Conservation (phyloP, 192 early-diverging fungal species). For the Funneliformis geosporum region DNA sequence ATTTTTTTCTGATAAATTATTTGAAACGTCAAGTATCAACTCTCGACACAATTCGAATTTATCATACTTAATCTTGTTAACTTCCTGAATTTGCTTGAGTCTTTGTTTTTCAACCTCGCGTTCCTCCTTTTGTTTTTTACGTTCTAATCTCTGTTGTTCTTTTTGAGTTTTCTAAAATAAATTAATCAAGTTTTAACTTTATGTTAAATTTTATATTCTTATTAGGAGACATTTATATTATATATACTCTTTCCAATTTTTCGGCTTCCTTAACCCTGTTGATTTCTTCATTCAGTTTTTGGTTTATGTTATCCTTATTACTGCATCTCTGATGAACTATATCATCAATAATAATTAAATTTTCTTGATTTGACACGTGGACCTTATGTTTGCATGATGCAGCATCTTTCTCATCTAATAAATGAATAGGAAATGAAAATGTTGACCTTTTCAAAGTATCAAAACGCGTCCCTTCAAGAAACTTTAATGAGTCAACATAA, state of each 20-base stretch:
- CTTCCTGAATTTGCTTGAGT: conserved; percentile 31
- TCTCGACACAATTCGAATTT: conserved; percentile 37
- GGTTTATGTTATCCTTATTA: background rate
- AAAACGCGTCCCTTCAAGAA: background rate
- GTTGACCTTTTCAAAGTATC: background rate
- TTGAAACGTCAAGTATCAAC: conserved; percentile 41
- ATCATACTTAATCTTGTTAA: conserved; percentile 36
- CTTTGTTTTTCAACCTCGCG: conserved; percentile 35
- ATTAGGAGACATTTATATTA: no score
- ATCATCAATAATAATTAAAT: background rate
- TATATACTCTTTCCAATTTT: conserved; percentile 13
- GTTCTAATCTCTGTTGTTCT: conserved; percentile 18
- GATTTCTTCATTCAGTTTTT: background rate
- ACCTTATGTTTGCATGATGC: background rate
- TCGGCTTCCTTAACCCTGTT: background rate
- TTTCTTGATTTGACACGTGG: background rate
- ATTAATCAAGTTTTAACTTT: background rate
- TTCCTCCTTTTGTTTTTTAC: conserved; percentile 28
- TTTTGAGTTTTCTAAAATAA: conserved; percentile 14
- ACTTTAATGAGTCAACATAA: background rate
- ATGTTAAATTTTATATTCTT: no score
- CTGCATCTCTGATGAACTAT: background rate
- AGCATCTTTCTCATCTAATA: background rate
- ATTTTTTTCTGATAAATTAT: conserved; percentile 19
- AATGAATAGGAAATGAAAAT: background rate